These are phyloP conservation scores for Kodamaea leandrae DNA, from an alignment of 805 yeast species.

Conservation along the genomic window DNA sequence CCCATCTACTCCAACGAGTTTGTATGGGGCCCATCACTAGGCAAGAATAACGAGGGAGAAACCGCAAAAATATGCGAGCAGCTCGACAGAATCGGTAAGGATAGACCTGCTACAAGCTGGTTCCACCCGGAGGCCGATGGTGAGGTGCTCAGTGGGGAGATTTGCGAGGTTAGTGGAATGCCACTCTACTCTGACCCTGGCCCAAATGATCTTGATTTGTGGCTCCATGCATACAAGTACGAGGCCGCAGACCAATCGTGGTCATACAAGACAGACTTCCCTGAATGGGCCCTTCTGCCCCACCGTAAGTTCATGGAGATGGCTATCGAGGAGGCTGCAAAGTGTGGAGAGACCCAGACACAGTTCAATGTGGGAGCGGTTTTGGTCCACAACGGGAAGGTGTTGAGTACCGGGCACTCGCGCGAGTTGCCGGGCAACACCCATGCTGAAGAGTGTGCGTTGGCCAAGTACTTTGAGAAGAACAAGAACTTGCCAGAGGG, in stretches of 20 bases:
- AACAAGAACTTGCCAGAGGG: conserved; percentile 37
- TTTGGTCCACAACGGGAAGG: conserved; percentile 54
- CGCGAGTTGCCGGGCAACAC: conserved; percentile 93
- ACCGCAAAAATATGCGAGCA: conserved; percentile 44
- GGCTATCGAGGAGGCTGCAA: conserved; percentile 75
- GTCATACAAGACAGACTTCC: conserved; percentile 73
- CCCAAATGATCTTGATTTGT: conserved; percentile 77
- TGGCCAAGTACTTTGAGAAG: conserved; percentile 60
- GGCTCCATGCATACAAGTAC: conserved; percentile 89
- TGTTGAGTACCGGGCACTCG: conserved; percentile 82
- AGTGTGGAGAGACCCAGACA: conserved; percentile 77
- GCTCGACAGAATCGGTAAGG: conserved; percentile 69
- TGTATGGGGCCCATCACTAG: conserved; percentile 80
- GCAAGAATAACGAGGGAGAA: conserved; percentile 56
- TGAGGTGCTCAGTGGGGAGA: conserved; percentile 57
- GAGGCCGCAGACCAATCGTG: conserved; percentile 57
- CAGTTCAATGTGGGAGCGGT: conserved; percentile 96
- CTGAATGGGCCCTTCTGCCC: conserved; percentile 74
- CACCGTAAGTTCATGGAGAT: conserved; percentile 63
- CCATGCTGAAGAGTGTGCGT: conserved; percentile 95
- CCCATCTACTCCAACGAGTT: conserved; percentile 78
- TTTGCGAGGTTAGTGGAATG: conserved; percentile 65
- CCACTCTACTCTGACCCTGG: conserved; percentile 86
- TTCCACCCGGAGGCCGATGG: conserved; percentile 57
- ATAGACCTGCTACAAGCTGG: conserved; percentile 67